These are phyloP conservation scores for Hypoxylon sp. DNA, from an alignment of 2,329 filamentous ascomycete genomes.

Conservation along the genomic window DNA sequence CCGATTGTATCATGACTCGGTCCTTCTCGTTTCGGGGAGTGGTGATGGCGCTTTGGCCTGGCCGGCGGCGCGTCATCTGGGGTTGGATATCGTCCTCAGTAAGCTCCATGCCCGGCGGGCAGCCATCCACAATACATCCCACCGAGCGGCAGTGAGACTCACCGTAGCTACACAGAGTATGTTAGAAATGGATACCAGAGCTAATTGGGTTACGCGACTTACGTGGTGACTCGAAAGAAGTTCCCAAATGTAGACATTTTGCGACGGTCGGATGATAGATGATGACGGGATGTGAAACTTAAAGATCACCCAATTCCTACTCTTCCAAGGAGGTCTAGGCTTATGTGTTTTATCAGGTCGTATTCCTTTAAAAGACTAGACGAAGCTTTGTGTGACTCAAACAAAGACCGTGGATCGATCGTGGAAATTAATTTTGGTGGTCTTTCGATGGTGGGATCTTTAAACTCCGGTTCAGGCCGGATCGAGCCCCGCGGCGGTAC, in stretches of 20 bases:
- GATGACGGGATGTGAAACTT: neutral
- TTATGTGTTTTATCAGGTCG: neutral
- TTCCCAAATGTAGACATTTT: slow-evolving; percentile 90
- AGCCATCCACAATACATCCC: slow-evolving; percentile 94
- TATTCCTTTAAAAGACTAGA: slow-evolving; percentile 14
- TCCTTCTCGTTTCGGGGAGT: slow-evolving; percentile 96
- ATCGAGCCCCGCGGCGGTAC: too few species aligned
- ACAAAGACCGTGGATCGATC: slow-evolving; percentile 7
- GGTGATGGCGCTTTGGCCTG: slow-evolving; percentile 89
- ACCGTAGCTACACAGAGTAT: slow-evolving; percentile 67
- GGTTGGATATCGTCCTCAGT: slow-evolving; percentile 91
- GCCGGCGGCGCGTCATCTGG: slow-evolving; percentile 89
- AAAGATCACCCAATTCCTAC: slow-evolving; percentile 1
- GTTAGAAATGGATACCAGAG: slow-evolving; percentile 33
- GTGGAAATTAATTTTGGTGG: slow-evolving; percentile 16
- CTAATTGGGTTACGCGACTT: slow-evolving; percentile 51
- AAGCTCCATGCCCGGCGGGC: slow-evolving; percentile 87
- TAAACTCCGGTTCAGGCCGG: slow-evolving; percentile 26
- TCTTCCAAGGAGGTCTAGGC: neutral
- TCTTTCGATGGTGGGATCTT: slow-evolving; percentile 27
- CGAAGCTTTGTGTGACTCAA: slow-evolving; percentile 39
- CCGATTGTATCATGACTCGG: slow-evolving; percentile 89
- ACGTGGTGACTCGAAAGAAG: slow-evolving; percentile 86
- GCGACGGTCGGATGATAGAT: slow-evolving; percentile 31
- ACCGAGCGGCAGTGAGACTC: slow-evolving; percentile 93